These are phyloP conservation scores for Chaetoceros tenuissimus DNA, from an alignment of 108 stramenopile genomes.

Conservation along the genomic window DNA sequence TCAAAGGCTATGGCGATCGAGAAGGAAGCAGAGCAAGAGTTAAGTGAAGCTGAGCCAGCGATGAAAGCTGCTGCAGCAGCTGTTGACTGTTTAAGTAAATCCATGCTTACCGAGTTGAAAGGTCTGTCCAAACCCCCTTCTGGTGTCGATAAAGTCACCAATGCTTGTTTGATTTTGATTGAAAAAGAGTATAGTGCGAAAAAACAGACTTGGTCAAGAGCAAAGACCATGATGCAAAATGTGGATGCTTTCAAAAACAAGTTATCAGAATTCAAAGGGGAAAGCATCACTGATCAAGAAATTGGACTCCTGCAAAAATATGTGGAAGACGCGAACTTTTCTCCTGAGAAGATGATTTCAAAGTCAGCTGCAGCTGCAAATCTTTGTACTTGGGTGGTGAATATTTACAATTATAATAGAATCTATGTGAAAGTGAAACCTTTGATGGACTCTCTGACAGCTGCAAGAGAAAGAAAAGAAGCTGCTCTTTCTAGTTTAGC, in stretches of 20 bases:
- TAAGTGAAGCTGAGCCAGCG: constrained; percentile 82
- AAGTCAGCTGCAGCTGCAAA: constrained; percentile 85
- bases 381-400: constrained; percentile 82
- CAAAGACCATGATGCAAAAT: constrained; percentile 88
- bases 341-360: constrained; percentile 70
- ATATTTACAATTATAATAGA: constrained; percentile 82
- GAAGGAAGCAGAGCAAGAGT: constrained; percentile 67
- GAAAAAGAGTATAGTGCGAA: constrained; percentile 78
- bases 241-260: constrained; percentile 71
- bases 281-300: constrained; percentile 67
- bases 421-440: constrained; percentile 91
- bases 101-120: constrained; percentile 85
- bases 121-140: constrained; percentile 66
- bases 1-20: constrained; percentile 67
- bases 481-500: constrained; percentile 60
- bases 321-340: constrained; percentile 47
- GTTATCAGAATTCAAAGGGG: constrained; percentile 63
- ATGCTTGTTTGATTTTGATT: constrained; percentile 75
- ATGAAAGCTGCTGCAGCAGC: constrained; percentile 85
- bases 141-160: constrained; percentile 75
- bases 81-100: constrained; percentile 76
- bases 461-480: constrained; percentile 61
- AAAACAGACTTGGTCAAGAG: constrained; percentile 69
- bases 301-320: constrained; percentile 42
- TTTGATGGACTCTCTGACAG: constrained; percentile 78